Evolutionary conservation across 495 filamentous ascomycete genomes (phyloP), one percentile per base, ranked within the genome.

Genomic region (Massariosphaeria phaeospora): DNA sequence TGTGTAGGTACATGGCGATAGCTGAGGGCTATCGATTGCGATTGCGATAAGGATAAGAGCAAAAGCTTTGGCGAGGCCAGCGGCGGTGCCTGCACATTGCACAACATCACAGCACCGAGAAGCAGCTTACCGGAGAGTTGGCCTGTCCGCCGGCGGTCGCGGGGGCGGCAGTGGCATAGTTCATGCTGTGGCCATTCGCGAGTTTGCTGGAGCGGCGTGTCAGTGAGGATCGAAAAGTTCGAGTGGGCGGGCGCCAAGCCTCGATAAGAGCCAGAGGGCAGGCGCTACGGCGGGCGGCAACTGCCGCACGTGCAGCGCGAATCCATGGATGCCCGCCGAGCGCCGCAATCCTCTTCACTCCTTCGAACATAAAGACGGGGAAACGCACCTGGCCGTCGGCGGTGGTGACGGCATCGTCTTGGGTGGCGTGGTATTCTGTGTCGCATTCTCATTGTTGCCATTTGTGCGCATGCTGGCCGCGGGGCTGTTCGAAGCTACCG

Each of bases 91-190:
- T 1, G 11, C 15, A 24, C 21, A 40, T 3, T 26, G 35, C 15
- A 26, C 33, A 25, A 25, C 55, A 11, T 36, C 25, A 48, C 23
- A 44, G 33, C 47, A 36, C 41, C 17, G 48, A 24, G 43, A 36
- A 30, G 25, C 44, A 33, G 76, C 84, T 78, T 73, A 88, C 86
- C 58, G 83, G 75, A 53, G 77, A 80, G 55, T 80, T 84, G 25
- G 79, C 80, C 60, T 80, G 79, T 40, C 82, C 82, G 56, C 80
- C 84, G 40, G 77, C 78, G 0, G 83, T 84, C 25, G 85, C 84
- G 8, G 83, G 83, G 21, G 84, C 84, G 9, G 83, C 79, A 33
- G 79, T 80, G 46, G 79, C 72, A 66, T 83, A 84, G 50, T 69
- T 79, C 71, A 79, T 79, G 62, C 59, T 74, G 66, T 68, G 69